A percentile compares a stretch with the other conserved stretches of the same genome.
phyloP scores from a whole-genome alignment of 345 rosid genomes.

The Iberis pinnata region DNA sequence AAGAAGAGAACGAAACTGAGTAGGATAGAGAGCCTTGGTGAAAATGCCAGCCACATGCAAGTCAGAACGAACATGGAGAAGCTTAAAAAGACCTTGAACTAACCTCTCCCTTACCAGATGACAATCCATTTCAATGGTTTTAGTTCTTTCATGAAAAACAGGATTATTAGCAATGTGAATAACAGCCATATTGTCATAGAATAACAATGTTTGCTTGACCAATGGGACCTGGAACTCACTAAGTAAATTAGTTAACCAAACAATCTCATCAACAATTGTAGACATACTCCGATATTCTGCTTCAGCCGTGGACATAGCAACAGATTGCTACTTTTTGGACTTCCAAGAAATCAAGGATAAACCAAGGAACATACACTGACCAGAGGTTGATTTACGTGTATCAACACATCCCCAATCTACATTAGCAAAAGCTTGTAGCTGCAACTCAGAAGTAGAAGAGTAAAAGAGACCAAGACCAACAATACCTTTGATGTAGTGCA shows the following conservation, averaged over 20 bases:
- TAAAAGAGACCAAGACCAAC: background rate
- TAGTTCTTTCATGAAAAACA: background rate
- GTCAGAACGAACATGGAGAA: background rate
- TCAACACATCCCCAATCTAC: background rate
- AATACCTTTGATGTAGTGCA: background rate
- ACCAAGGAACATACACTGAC: background rate
- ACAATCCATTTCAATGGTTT: background rate
- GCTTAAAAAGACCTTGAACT: background rate
- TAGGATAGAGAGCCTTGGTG: background rate
- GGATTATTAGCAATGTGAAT: background rate
- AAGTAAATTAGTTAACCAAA: background rate
- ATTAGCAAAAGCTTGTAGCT: background rate
- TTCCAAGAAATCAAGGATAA: background rate
- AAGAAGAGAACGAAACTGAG: background rate
- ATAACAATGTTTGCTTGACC: background rate
- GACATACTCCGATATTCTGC: background rate
- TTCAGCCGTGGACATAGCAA: background rate
- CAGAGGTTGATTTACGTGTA: background rate
- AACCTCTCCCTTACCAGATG: background rate
- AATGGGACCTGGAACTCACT: background rate
- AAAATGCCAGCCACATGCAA: background rate
- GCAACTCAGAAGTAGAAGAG: background rate
- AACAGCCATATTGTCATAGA: background rate
- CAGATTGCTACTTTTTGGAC: background rate
- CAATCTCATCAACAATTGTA: background rate